These are phyloP conservation scores for Backusella circina DNA, from an alignment of 192 early-diverging fungal species.

Conservation along the genomic window DNA sequence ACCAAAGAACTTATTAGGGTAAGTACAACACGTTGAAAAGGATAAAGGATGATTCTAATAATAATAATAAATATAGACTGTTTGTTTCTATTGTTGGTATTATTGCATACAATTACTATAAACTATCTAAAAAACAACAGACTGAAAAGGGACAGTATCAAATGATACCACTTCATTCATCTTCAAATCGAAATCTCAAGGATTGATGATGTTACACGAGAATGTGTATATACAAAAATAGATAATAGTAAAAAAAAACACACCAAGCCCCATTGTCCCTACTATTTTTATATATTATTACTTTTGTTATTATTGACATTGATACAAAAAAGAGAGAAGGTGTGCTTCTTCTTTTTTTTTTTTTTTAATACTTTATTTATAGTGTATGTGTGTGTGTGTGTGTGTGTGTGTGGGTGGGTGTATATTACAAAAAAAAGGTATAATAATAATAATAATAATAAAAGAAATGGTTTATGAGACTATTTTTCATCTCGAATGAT, in stretches of 20 bases:
- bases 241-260: neutral
- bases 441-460: neutral
- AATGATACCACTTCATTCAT: conserved; percentile 14
- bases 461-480: neutral
- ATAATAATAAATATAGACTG: conserved; percentile 32
- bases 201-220: neutral
- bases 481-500: neutral
- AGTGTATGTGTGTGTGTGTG: neutral
- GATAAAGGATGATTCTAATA: neutral
- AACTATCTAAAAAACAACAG: conserved; percentile 14
- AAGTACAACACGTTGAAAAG: neutral
- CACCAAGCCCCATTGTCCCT: neutral
- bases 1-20: conserved; percentile 62
- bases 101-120: conserved; percentile 45
- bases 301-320: conserved; percentile 3
- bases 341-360: neutral
- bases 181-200: conserved; percentile 2
- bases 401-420: neutral
- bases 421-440: neutral
- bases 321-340: neutral
- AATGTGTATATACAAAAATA: neutral
- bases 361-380: neutral
- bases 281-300: conserved; percentile 6
- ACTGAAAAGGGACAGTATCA: conserved; percentile 3
- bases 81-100: conserved; percentile 57